A percentile compares a stretch with the other conserved stretches of the same genome.
These are phyloP conservation scores for Fusarium incarnatum DNA, from an alignment of 2,329 filamentous ascomycete species.

Conservation along the genomic window DNA sequence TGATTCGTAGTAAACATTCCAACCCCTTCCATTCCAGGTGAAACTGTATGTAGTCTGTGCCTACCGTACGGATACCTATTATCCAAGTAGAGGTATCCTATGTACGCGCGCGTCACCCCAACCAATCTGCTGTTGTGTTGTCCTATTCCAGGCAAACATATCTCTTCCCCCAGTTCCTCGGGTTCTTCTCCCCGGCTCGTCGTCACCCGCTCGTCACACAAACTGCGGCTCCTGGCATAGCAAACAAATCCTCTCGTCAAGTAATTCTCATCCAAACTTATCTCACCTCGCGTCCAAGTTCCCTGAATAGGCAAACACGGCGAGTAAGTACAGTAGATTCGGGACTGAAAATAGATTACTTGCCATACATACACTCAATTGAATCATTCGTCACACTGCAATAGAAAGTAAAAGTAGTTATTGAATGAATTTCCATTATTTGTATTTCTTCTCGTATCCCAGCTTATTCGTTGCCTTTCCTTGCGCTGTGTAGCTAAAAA, in stretches of 20 bases:
- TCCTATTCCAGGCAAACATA: constrained; percentile 10
- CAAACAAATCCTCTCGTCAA: constrained; percentile 31
- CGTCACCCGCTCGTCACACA: constrained; percentile 30
- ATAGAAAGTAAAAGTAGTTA: neutral
- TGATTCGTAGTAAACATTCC: constrained; percentile 5
- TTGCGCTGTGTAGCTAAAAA: constrained; percentile 45
- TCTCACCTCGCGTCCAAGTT: constrained; percentile 25
- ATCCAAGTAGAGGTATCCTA: neutral
- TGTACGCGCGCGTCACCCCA: constrained; percentile 20
- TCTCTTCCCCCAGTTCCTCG: constrained; percentile 2
- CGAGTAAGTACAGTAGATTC: constrained; percentile 11
- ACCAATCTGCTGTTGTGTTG: constrained; percentile 1
- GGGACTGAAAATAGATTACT: constrained; percentile 22
- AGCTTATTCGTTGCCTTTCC: constrained; percentile 25
- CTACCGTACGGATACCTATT: neutral
- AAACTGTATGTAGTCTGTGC: neutral
- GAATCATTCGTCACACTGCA: neutral
- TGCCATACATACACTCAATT: neutral
- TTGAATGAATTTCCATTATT: constrained; percentile 27
- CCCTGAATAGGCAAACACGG: constrained; percentile 29
- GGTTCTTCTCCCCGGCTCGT: constrained; percentile 22
- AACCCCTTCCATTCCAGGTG: neutral
- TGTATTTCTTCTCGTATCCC: constrained; percentile 30
- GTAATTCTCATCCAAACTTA: constrained; percentile 10
- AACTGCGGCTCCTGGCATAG: constrained; percentile 33